Conservation (phyloP, 495 filamentous ascomycete genomes). For the Neurospora sp. region DNA sequence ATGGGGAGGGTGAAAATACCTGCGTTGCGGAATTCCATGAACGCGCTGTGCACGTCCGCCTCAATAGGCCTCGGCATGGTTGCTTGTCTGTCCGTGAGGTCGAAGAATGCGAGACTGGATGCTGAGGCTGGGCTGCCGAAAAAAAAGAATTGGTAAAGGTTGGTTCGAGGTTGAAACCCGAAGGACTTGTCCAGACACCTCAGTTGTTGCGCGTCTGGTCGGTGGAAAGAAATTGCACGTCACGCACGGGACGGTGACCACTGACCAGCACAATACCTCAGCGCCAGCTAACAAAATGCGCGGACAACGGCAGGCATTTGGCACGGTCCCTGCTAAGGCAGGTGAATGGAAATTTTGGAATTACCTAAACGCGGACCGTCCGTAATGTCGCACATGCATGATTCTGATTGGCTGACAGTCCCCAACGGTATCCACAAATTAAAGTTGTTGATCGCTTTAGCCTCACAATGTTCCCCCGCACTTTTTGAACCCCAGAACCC, state of each 20-base stretch:
- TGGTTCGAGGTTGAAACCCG: background rate
- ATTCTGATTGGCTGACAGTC: background rate
- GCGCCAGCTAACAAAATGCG: background rate
- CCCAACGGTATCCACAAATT: background rate
- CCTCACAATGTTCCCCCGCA: background rate
- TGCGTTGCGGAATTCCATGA: constrained; percentile 17
- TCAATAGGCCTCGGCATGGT: constrained; percentile 19
- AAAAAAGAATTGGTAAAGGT: background rate
- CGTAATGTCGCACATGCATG: background rate
- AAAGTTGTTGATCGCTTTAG: background rate
- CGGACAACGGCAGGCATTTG: background rate
- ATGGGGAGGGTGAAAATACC: constrained; percentile 8
- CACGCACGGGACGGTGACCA: background rate
- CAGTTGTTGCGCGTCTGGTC: background rate
- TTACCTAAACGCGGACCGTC: background rate
- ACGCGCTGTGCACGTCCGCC: constrained; percentile 17
- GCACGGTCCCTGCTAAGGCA: background rate
- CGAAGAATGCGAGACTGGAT: background rate
- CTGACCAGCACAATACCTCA: background rate
- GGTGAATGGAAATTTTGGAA: background rate
- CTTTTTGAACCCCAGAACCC: background rate
- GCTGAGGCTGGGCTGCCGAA: background rate
- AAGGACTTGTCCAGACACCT: background rate
- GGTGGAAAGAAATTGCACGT: background rate
- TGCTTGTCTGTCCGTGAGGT: background rate